These are phyloP conservation scores for Plenodomus lindquistii DNA, from an alignment of 2,329 filamentous ascomycete genomes.

Conservation along the genomic window DNA sequence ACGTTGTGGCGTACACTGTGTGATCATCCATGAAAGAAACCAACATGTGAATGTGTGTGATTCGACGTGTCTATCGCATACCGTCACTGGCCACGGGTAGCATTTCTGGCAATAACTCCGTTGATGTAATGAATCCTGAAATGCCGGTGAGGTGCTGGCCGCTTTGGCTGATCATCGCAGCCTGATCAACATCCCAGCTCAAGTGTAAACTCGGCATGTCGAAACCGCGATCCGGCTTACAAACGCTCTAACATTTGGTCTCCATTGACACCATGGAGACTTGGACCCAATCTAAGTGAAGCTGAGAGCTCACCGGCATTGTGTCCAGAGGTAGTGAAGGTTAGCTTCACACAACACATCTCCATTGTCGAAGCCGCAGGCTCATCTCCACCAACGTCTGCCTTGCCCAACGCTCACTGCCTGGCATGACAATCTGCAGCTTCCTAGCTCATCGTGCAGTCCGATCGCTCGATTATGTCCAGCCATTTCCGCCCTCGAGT, in stretches of 20 bases:
- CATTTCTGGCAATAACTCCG: not conserved
- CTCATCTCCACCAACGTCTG: not conserved
- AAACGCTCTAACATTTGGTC: no score
- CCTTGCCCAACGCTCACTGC: not conserved
- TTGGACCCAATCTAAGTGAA: not conserved
- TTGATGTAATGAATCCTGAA: not conserved
- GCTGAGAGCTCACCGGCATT: not conserved
- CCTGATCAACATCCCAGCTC: not conserved
- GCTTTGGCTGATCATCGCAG: not conserved
- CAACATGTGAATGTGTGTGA: not conserved
- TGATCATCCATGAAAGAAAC: not conserved
- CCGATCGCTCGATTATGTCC: not conserved
- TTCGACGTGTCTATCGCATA: not conserved
- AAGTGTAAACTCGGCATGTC: no score
- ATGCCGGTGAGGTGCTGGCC: not conserved
- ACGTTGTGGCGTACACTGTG: not conserved
- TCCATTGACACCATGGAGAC: not conserved
- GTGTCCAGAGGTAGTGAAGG: not conserved
- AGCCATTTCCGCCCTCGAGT: constrained; percentile 11
- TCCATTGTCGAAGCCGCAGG: not conserved
- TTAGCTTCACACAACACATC: no score
- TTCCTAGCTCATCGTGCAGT: not conserved
- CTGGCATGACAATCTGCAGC: not conserved
- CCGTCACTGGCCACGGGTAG: not conserved
- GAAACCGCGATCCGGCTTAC: not conserved